Evolutionary conservation across 148 eudicot species (phyloP).

Genomic region (Nepenthes mirabilis): DNA sequence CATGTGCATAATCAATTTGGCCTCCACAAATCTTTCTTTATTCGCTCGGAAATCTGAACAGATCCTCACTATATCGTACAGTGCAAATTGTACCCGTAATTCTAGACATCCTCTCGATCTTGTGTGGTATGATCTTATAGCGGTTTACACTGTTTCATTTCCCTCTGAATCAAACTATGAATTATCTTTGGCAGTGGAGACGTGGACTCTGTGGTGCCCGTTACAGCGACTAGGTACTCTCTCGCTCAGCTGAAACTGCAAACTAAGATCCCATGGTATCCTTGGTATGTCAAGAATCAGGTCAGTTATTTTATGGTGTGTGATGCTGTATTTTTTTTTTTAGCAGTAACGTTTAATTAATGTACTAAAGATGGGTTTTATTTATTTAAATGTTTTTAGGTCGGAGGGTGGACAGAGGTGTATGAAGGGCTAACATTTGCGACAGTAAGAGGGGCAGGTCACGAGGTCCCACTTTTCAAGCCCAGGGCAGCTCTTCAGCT

Average conservation of each 20-base stretch:
- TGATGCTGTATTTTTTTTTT: too few relatives aligned
- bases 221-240: conserved; percentile 82
- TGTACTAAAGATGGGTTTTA: too few relatives aligned
- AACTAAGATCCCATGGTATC: conserved; percentile 78
- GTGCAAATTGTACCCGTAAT: too few relatives aligned
- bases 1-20: too few relatives aligned
- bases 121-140: too few relatives aligned
- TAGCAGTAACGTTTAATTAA: too few relatives aligned
- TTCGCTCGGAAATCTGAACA: too few relatives aligned
- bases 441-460: conserved; percentile 96
- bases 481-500: conserved; percentile 76
- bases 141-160: not conserved
- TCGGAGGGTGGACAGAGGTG: conserved; percentile 97
- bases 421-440: conserved; percentile 89
- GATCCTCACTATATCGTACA: not conserved
- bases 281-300: conserved; percentile 97
- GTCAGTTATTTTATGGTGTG: conserved; percentile 22
- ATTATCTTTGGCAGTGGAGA: conserved; percentile 44
- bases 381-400: conserved; percentile 22
- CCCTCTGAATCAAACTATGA: not conserved
- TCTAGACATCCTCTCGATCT: too few relatives aligned
- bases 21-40: too few relatives aligned
- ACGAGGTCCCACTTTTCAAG: conserved; percentile 89
- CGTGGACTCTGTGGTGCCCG: conserved; percentile 94
- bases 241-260: conserved; percentile 61